phyloP scores from a whole-genome alignment of 306 rosid genomes.

The Cotoneaster glaucophyllus region DNA sequence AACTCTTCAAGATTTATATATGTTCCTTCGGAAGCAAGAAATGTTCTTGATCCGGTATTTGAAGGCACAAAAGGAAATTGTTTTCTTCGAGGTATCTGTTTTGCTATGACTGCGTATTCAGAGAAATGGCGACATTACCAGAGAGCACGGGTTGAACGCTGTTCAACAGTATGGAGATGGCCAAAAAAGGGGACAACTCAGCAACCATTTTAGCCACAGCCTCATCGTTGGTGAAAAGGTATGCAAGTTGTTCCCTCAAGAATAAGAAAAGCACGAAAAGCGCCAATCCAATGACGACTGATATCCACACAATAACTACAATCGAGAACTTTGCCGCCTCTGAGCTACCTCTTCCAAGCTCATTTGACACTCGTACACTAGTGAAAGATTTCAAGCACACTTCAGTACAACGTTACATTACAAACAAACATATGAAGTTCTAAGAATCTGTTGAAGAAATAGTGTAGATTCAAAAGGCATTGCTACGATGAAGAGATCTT shows the following conservation, averaged over 20 bases:
- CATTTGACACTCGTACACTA: constrained; percentile 54
- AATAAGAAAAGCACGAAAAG: constrained; percentile 36
- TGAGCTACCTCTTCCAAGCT: constrained; percentile 54
- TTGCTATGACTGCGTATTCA: neutral
- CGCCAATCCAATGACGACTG: constrained; percentile 32
- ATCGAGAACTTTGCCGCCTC: constrained; percentile 44
- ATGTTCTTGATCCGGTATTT: neutral
- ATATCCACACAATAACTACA: constrained; percentile 30
- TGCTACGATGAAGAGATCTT: neutral
- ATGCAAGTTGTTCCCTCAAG: constrained; percentile 33
- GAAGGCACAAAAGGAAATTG: neutral
- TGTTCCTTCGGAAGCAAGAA: neutral
- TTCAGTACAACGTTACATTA: neutral
- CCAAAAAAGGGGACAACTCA: constrained; percentile 39
- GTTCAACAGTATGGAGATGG: constrained; percentile 48
- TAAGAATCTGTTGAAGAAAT: neutral
- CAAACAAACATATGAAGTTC: neutral
- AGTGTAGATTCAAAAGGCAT: neutral
- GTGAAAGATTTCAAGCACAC: neutral
- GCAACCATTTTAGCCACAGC: constrained; percentile 41
- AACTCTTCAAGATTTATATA: neutral
- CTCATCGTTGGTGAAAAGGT: constrained; percentile 41
- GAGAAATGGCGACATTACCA: constrained; percentile 15
- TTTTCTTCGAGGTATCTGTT: neutral
- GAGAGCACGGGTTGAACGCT: constrained; percentile 61